Evolutionary conservation across 179 eudicot genomes (phyloP), one percentile per base, ranked within the genome.

Genomic region (Silene coronaria): DNA sequence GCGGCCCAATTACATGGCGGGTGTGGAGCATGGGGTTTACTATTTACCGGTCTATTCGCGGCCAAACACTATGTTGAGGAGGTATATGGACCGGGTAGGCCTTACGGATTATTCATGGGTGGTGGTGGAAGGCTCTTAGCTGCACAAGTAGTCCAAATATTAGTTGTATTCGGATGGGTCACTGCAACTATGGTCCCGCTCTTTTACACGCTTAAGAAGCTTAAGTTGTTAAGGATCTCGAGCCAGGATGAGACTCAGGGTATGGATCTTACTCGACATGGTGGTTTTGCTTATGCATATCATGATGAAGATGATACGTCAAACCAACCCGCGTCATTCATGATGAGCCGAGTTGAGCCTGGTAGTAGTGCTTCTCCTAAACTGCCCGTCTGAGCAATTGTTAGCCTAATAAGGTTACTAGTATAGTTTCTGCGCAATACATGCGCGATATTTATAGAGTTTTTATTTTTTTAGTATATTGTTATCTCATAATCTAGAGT

Each of bases 1-100:
- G 89, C 89, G 57, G 89, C 89, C 36, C 89, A 84, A 61, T 62
- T 86, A 4, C 89, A 86, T 23, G 89, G 78, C 5, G 89, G 89
- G 27, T 86, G 89, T 45, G 89, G 89, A 3, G 77, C 84, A 9
- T 86, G 89, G 89, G 89, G 89, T 6, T 16, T 84, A 10, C 45
- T 86, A 0, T 86, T 86, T 53, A 86, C 89, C 11, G 89, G 87
- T 0, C 38, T 86, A 1, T 86, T 86, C 71, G 89, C 89, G 1
- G 7, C 72, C 0, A 71, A 84, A 23, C 34, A n/a, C 0, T 78
- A 78, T 65, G 83, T 86, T 0, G 77, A 71, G 2, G 89, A 86
- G 68, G 76, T 86, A 1, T 86, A 86, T 16, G 84, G 81, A 26
- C 0, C 58, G 61, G 84, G 60, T 12, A 67, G 89, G 34, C 89